These are phyloP conservation scores for Linum trigynum DNA, from an alignment of 345 rosid species.

Conservation along the genomic window DNA sequence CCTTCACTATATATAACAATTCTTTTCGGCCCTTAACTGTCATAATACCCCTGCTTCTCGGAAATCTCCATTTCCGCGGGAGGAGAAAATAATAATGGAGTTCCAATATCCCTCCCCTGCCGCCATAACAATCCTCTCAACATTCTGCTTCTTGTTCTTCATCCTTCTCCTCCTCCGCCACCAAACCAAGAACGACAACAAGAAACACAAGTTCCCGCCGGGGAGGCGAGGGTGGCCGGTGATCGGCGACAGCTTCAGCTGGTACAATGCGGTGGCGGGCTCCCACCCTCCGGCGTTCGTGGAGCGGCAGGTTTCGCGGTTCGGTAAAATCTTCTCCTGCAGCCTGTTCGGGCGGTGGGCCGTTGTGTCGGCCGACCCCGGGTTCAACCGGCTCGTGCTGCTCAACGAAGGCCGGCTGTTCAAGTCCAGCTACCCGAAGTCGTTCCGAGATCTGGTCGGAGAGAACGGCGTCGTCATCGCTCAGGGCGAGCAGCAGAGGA, in stretches of 20 bases:
- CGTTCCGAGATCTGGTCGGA: slow-evolving; percentile 77
- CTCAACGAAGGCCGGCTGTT: slow-evolving; percentile 73
- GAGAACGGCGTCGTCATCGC: slow-evolving; percentile 72
- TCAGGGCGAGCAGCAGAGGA: slow-evolving; percentile 71
- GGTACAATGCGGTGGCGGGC: slow-evolving; percentile 72
- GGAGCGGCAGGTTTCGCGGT: slow-evolving; percentile 46
- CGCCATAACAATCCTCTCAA: neutral
- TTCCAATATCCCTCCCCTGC: neutral
- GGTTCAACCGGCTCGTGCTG: slow-evolving; percentile 61
- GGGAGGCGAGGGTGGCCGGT: slow-evolving; percentile 78
- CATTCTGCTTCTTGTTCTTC: neutral
- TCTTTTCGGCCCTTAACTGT: no score
- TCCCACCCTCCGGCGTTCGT: slow-evolving; percentile 71
- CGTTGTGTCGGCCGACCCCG: slow-evolving; percentile 67
- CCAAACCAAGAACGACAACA: neutral
- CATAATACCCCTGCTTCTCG: neutral
- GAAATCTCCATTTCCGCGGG: neutral
- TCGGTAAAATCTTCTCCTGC: slow-evolving; percentile 71
- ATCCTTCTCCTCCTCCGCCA: neutral
- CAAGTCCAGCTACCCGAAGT: slow-evolving; percentile 77
- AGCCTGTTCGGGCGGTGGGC: slow-evolving; percentile 66
- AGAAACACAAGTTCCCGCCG: slow-evolving; percentile 34
- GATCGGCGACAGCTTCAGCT: slow-evolving; percentile 59
- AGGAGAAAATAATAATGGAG: neutral
- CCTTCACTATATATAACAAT: no score